Evolutionary conservation across 768 basidiomycete species (phyloP).

Genomic region (Tylopilus subfusipes): DNA sequence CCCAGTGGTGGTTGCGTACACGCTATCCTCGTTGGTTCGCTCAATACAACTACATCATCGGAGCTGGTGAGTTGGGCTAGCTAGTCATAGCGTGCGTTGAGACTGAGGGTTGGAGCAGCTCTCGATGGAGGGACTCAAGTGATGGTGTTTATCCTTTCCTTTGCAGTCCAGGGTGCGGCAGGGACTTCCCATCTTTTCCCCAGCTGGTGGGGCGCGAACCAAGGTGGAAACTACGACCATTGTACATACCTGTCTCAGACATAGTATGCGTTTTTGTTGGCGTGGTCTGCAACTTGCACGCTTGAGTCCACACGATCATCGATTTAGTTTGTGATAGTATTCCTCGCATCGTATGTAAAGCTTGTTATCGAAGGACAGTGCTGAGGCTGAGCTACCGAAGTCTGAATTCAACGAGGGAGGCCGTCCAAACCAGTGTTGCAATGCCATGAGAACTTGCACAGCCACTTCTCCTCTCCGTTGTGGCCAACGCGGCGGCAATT

Average conservation of each 20-base stretch:
- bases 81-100: background rate
- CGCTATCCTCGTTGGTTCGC: slow-evolving; percentile 66
- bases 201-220: slow-evolving; percentile 58
- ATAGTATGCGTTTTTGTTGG: slow-evolving; percentile 2
- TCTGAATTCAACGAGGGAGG: too few relatives aligned
- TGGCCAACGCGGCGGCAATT: background rate
- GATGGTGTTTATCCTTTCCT: slow-evolving; percentile 53
- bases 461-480: slow-evolving; percentile 1
- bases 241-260: slow-evolving; percentile 23
- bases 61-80: slow-evolving; percentile 42
- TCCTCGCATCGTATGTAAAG: background rate
- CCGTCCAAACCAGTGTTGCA: background rate
- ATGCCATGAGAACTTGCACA: background rate
- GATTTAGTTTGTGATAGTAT: background rate
- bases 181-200: slow-evolving; percentile 50
- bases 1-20: slow-evolving; percentile 57
- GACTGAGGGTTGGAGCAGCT: slow-evolving; percentile 14
- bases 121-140: slow-evolving; percentile 44
- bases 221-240: slow-evolving; percentile 39
- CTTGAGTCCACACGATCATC: background rate
- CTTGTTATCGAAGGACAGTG: too few relatives aligned
- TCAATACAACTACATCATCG: slow-evolving; percentile 63
- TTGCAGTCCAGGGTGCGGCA: slow-evolving; percentile 49
- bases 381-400: too few relatives aligned
- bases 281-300: background rate